Base-by-base conservation (phyloP, 495 filamentous ascomycete species). In the Geoglossum glabrum region DNA sequence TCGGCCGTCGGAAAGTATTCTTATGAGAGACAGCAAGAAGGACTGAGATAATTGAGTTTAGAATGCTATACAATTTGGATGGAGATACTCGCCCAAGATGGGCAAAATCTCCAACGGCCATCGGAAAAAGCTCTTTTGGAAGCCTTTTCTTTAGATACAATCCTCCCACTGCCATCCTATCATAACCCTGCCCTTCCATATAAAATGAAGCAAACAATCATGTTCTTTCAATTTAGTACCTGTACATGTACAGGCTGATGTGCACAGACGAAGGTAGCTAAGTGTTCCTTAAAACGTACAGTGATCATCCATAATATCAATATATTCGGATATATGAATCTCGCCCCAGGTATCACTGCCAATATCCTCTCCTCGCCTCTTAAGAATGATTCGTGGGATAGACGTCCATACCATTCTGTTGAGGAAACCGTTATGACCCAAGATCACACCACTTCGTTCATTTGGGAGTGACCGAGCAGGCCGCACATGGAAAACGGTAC, bases 301-400 rank as follows among this genome's bases (percentile, higher is more conserved):
- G 46, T 50, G 46, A 50, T 50, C 5, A 50, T n/a, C 46, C 46
- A 50, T 50, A 26, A 50, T 50, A 50, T 50, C 46, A 21, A 50
- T n/a, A 50, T 50, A 50, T n/a, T 50, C 46, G 46, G 46, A 50
- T n/a, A 50, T 23, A n/a, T 23, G 46, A 26, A 50, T 50, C 46
- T 50, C 46, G 11, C 62, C 62, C 59, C 62, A 61, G 38, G 58
- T 40, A 34, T 63, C 59, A 27, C 50, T 56, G 15, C 46, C 34
- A 30, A 63, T 56, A 36, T 57, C 25, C 45, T 59, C 62, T 40
- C 61, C 61, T 51, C 60, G 60, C 43, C 57, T 57, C 30, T 40
- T 43, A 38, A 63, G 60, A 25, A 63, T 57, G 27, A 28, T 33
- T 51, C 56, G 62, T 51, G 62, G 62, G 27, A 63, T 60, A 54